These are phyloP conservation scores for Tetrahymena thermophila DNA, from an alignment of 73 alveolate species.

Conservation along the genomic window DNA sequence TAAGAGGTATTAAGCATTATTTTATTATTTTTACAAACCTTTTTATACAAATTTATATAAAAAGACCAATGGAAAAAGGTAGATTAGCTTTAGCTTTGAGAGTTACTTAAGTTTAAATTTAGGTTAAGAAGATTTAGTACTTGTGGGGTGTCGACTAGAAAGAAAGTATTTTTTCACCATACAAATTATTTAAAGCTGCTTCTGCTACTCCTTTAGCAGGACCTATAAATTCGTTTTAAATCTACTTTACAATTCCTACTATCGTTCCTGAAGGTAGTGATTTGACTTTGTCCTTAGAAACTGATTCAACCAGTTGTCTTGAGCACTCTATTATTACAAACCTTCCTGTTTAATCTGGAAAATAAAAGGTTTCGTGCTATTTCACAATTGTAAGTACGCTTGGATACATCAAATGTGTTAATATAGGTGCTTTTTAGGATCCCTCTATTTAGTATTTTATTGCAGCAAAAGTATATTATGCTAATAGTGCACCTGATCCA, in stretches of 20 bases:
- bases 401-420: neutral
- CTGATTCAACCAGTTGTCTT: neutral
- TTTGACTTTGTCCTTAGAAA: neutral
- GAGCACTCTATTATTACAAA: neutral
- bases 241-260: neutral
- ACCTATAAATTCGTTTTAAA: neutral
- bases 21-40: no score
- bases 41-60: no score
- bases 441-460: neutral
- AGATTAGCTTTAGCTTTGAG: neutral
- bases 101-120: neutral
- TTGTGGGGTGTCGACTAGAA: neutral
- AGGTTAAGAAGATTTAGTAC: neutral
- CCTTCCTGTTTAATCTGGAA: neutral
- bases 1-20: neutral
- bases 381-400: neutral
- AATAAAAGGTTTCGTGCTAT: neutral
- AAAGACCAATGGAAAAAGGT: conserved; percentile 1
- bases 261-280: neutral
- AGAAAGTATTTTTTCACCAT: neutral
- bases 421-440: neutral
- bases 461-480: neutral
- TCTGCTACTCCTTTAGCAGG: neutral
- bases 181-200: neutral
- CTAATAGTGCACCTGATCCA: neutral